phyloP scores from a whole-genome alignment of 2,329 filamentous ascomycete genomes.

The Xylaria sp. region DNA sequence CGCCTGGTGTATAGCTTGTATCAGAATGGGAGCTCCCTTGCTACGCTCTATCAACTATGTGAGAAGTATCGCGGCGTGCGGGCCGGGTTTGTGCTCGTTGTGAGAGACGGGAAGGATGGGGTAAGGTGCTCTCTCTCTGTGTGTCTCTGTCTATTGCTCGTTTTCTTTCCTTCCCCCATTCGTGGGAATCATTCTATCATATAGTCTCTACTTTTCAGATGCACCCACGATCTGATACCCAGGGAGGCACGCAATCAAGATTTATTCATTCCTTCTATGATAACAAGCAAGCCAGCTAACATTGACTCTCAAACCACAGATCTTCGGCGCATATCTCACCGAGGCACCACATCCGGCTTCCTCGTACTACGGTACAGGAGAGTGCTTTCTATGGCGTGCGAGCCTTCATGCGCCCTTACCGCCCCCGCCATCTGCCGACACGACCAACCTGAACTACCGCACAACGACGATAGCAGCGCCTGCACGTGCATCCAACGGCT shows the following conservation, averaged over 20 bases:
- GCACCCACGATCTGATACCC: background rate
- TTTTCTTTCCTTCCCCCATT: background rate
- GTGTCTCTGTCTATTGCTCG: background rate
- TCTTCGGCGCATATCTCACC: slow-evolving; percentile 94
- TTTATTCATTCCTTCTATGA: background rate
- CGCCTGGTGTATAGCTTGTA: slow-evolving; percentile 87
- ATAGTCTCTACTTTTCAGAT: background rate
- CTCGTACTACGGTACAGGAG: slow-evolving; percentile 94
- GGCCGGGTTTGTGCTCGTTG: slow-evolving; percentile 89
- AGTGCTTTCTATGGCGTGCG: slow-evolving; percentile 92
- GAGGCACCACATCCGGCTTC: slow-evolving; percentile 83
- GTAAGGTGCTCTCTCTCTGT: slow-evolving; percentile 59
- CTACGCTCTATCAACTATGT: slow-evolving; percentile 85
- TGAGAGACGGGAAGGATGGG: slow-evolving; percentile 79
- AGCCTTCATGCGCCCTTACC: slow-evolving; percentile 74
- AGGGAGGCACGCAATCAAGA: background rate
- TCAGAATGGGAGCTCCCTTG: slow-evolving; percentile 87
- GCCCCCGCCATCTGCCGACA: slow-evolving; percentile 72
- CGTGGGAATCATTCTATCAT: too few species aligned
- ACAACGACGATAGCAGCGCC: slow-evolving; percentile 55
- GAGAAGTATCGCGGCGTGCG: slow-evolving; percentile 73
- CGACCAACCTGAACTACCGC: slow-evolving; percentile 57
- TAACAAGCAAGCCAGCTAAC: slow-evolving; percentile 23
- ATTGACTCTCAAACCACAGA: slow-evolving; percentile 53
- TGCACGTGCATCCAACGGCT: slow-evolving; percentile 32